Evolutionary conservation across 257 asterid genomes (phyloP), one percentile per base, ranked within the genome.

Genomic region (Perilla frutescens): DNA sequence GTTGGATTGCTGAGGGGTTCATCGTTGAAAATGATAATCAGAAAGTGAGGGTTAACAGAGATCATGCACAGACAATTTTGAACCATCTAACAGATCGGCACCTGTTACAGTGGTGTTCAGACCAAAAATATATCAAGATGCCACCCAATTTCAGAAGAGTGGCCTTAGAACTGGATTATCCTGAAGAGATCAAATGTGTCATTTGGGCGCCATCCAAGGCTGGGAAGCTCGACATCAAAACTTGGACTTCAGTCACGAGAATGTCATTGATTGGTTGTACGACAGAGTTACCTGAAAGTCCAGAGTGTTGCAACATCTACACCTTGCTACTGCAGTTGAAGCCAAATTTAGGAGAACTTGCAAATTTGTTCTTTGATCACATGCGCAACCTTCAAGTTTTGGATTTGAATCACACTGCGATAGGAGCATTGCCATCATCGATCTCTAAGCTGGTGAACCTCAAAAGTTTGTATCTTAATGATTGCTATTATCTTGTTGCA

Each of bases 1-100:
- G 77, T 61, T 72, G 77, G 76, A 48, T 39, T 6, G 62, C 77
- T 0, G 77, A 72, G 26, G 5, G 40, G 15, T 51, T 73, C 63
- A 37, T 73, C 3, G n/a, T 2, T 41, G 15, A 8, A 31, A 2
- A 39, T 12, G 9, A 0, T 14, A 10, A 2, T 8, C 68, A 71
- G 0, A 58, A 40, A 37, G 34, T 72, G 0, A 73, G 77, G 71
- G 0, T 5, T 50, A 9, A 1, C 6, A 37, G 66, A 13, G 55
- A 31, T 2, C 10, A 1, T 6, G 71, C 71, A n/a, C 20, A 11
- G 37, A 0, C 4, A 12, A n/a, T 73, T 7, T 20, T 73, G 47
- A 7, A 40, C 4, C 0, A 8, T 0, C 64, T 73, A 2, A 53
- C 65, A 9, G 57, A 51, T 0, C 0, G 0, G 1, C 37, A 29